Conservation (phyloP, 352 stramenopile species). For the Elongisporangium undulatum region DNA sequence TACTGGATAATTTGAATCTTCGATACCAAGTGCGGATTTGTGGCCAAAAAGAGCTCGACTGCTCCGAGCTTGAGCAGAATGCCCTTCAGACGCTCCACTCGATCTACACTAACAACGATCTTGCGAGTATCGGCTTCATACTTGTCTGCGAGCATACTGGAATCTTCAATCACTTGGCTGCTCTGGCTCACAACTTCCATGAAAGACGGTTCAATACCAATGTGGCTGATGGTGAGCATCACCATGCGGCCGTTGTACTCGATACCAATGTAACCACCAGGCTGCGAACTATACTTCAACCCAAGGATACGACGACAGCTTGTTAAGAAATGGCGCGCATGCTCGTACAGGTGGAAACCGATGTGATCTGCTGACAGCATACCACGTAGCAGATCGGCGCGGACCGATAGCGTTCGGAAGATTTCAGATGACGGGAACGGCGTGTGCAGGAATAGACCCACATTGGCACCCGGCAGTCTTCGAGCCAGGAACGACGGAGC, state of each 20-base stretch:
- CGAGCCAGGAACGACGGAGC: slow-evolving; percentile 96
- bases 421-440: slow-evolving; percentile 99
- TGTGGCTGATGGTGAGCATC: slow-evolving; percentile 96
- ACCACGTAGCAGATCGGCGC: slow-evolving; percentile 94
- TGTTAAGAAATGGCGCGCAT: slow-evolving; percentile 97
- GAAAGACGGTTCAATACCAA: slow-evolving; percentile 93
- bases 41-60: slow-evolving; percentile 92
- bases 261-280: slow-evolving; percentile 90
- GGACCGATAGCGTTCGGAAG: slow-evolving; percentile 96
- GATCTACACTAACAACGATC: slow-evolving; percentile 94
- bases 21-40: slow-evolving; percentile 72
- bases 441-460: slow-evolving; percentile 99
- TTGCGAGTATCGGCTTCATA: slow-evolving; percentile 52
- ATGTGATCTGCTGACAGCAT: slow-evolving; percentile 98
- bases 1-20: slow-evolving; percentile 86
- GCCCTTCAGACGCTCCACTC: slow-evolving; percentile 96
- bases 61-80: slow-evolving; percentile 97
- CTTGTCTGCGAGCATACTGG: slow-evolving; percentile 29
- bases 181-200: slow-evolving; percentile 63
- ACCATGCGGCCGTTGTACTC: slow-evolving; percentile 97
- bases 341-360: slow-evolving; percentile 98
- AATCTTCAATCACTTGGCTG: slow-evolving; percentile 47
- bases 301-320: slow-evolving; percentile 90
- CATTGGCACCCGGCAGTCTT: slow-evolving; percentile 90
- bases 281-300: slow-evolving; percentile 89